Conservation (phyloP, 2,329 filamentous ascomycete genomes). For the Orbilia javanica region DNA sequence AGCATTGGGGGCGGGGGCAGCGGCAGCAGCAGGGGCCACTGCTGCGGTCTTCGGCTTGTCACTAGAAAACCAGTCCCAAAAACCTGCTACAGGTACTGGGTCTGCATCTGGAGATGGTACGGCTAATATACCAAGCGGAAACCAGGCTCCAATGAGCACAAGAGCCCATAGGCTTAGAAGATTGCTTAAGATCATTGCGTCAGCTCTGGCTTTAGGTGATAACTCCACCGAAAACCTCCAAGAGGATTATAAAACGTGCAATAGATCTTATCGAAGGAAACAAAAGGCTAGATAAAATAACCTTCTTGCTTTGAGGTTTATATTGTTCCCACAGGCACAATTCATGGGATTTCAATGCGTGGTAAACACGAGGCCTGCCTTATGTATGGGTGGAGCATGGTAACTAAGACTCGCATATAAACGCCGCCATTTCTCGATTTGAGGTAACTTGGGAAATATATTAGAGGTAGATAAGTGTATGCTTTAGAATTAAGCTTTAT, state of each 20-base stretch:
- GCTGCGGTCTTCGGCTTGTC: background rate
- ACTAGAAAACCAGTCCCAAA: background rate
- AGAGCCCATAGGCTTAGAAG: background rate
- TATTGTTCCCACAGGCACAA: constrained; percentile 5
- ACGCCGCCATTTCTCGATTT: constrained; percentile 24
- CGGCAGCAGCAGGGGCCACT: background rate
- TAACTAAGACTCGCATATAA: constrained; percentile 47
- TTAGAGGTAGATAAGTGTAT: constrained; percentile 36
- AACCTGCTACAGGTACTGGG: background rate
- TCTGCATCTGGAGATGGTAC: constrained; percentile 17
- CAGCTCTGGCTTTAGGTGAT: background rate
- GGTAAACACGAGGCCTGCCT: constrained; percentile 14
- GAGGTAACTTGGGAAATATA: constrained; percentile 22
- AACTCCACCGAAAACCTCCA: background rate
- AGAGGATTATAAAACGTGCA: background rate
- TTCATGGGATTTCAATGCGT: constrained; percentile 21
- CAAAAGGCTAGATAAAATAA: background rate
- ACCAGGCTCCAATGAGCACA: background rate
- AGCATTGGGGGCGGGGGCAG: background rate
- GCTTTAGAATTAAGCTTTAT: background rate
- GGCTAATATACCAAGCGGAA: background rate
- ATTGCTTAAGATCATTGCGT: background rate
- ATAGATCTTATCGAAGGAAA: background rate
- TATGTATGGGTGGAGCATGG: background rate
- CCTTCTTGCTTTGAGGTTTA: constrained; percentile 24